Conservation (phyloP, 1,284 basidiomycete species). For the Fomitopsis pinicola region DNA sequence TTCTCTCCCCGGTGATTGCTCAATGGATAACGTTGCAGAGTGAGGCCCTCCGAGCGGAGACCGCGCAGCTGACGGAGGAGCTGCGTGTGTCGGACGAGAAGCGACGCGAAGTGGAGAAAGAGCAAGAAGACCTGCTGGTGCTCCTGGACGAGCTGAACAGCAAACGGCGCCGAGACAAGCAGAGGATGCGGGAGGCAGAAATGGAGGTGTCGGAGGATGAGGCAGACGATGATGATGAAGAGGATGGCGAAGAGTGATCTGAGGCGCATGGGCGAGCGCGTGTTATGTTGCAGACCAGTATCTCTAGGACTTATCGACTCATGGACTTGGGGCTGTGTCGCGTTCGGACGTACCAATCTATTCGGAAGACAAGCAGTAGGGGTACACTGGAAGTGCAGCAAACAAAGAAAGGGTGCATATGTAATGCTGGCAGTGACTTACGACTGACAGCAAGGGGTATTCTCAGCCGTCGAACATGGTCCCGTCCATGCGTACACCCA, state of each 20-base stretch:
- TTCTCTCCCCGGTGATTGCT: slow-evolving; percentile 21
- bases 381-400: too few species aligned
- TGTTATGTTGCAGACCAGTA: too few species aligned
- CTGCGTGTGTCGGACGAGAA: slow-evolving; percentile 58
- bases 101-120: slow-evolving; percentile 81
- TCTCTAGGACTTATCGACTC: too few species aligned
- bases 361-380: too few species aligned
- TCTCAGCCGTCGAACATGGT: slow-evolving; percentile 41
- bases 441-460: background rate
- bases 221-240: slow-evolving; percentile 71
- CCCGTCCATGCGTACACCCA: slow-evolving; percentile 81
- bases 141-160: slow-evolving; percentile 87
- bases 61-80: slow-evolving; percentile 43
- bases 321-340: too few species aligned
- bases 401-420: too few species aligned
- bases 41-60: slow-evolving; percentile 36
- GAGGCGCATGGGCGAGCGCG: background rate
- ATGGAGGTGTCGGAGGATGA: slow-evolving; percentile 92
- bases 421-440: too few species aligned
- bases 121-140: slow-evolving; percentile 93
- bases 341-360: too few species aligned
- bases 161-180: slow-evolving; percentile 85
- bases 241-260: slow-evolving; percentile 33
- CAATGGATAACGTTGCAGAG: slow-evolving; percentile 10
- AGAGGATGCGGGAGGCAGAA: slow-evolving; percentile 64